Evolutionary conservation across 208 protist species (phyloP), one percentile per base, ranked within the genome.

Genomic region (Trypanosoma lewisi): DNA sequence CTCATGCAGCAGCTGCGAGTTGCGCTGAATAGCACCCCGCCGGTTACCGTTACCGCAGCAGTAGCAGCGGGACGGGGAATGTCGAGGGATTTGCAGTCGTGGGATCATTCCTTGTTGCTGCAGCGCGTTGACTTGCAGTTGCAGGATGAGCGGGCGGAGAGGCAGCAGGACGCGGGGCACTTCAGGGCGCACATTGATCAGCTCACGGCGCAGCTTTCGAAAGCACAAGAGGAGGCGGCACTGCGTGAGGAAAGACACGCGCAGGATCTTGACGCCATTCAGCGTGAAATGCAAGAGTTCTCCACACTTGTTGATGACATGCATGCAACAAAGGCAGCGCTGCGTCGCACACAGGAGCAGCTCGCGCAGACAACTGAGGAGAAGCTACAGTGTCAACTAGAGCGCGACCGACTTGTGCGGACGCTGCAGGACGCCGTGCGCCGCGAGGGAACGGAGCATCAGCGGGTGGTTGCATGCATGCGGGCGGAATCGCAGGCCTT

Each of bases 1-100:
- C 57, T 89, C 28, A 67, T 59, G 8, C 63, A 72, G 17, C 74
- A 84, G 57, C 19, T 70, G 12, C 65, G 50, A 3, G 25, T 19
- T 27, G 45, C 23, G 16, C 12, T 58, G 7, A 33, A 33, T 19
- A n/a, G 21, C 19, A 16, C 21, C 31, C 33, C 31, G 45, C 19
- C 17, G 4, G 23, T 47, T 16, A 5, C 42, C 42, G 8, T 19
- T 21, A 19, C 3, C 14, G 9, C 16, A n/a, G 7, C 23, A 37
- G 12, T 21, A 50, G 17, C 56, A 37, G 12, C 41, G 11, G 48
- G 36, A 27, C 8, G 4, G 17, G 48, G 17, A 16, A 23, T 17
- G 2, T 6, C 2, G 31, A 23, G 23, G 31, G 39, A 54, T 21
- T 1, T 6, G 37, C 37, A 47, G 31, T 14, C 17, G 30, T 31